Base-by-base conservation (phyloP, 2,329 filamentous ascomycete genomes). In the Aspergillus ibericus region DNA sequence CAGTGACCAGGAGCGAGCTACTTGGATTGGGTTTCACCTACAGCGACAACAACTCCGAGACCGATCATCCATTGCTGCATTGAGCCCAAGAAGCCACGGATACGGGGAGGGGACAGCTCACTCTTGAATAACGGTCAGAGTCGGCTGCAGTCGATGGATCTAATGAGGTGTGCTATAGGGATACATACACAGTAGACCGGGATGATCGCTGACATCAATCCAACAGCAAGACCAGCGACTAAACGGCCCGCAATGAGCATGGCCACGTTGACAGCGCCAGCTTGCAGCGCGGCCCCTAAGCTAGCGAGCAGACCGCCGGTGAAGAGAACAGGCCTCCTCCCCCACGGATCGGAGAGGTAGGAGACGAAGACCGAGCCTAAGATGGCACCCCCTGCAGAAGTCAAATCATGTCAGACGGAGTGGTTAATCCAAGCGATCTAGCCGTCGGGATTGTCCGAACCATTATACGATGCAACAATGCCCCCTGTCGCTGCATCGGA, bases 221-320 rank as follows among this genome's bases (percentile, higher is more conserved):
- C 81, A n/a, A 83, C 73, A 1, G 80, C 80, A 12, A 81, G 55
- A 4, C 81, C 81, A 10, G 79, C 80, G 59, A 82, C 77, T 61
- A 80, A 78, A 55, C 81, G 77, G 6, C 81, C 81, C n/a, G 75
- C 68, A 36, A 83, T 80, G 10, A 83, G 67, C 76, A 82, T 67
- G 34, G 57, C 56, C 62, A 77, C 68, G 53, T 67, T 69, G 13
- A 68, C 60, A 2, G 74, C 68, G 20, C 70, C 73, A 8, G 71
- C 71, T 56, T 77, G 74, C 15, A 77, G 58, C 29, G 70, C 70
- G 12, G 69, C 70, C 7, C 74, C 76, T 3, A 77, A 47, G n/a
- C 69, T 59, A 7, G 73, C 71, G 7, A 75, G 58, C 10, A 75
- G 10, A 12, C 70, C 68, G 10, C 75, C 76, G 20, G 72, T 40